Evolutionary conservation across 345 rosid species (phyloP).

Genomic region (Lepidium africanum): DNA sequence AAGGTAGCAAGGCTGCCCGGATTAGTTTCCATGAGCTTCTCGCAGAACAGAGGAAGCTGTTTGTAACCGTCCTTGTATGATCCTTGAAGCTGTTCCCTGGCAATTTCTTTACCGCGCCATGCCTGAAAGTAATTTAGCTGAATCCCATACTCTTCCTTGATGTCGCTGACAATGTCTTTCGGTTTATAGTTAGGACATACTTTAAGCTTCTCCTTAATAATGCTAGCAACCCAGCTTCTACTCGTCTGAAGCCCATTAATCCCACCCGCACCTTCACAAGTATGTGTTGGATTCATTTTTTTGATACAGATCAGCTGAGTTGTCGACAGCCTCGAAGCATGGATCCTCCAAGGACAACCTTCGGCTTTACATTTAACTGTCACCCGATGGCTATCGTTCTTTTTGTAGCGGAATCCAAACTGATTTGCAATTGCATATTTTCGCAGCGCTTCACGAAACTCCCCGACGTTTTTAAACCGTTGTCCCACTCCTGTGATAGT

Average conservation of each 20-base stretch:
- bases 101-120: slow-evolving; percentile 96
- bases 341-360: slow-evolving; percentile 96
- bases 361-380: slow-evolving; percentile 95
- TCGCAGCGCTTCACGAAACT: slow-evolving; percentile 78
- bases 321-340: slow-evolving; percentile 84
- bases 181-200: slow-evolving; percentile 81
- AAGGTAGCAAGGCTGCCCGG: slow-evolving; percentile 81
- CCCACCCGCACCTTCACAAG: slow-evolving; percentile 72
- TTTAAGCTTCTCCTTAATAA: slow-evolving; percentile 83
- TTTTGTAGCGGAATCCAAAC: slow-evolving; percentile 85
- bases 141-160: slow-evolving; percentile 82
- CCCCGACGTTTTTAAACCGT: slow-evolving; percentile 68
- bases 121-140: slow-evolving; percentile 90
- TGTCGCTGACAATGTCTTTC: slow-evolving; percentile 82
- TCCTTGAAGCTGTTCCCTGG: slow-evolving; percentile 94
- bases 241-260: slow-evolving; percentile 80
- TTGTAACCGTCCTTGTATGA: slow-evolving; percentile 87
- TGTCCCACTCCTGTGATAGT: slow-evolving; percentile 91
- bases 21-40: slow-evolving; percentile 77
- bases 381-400: slow-evolving; percentile 93
- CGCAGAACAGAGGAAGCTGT: slow-evolving; percentile 68
- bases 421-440: slow-evolving; percentile 92
- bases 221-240: slow-evolving; percentile 93
- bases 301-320: slow-evolving; percentile 87
- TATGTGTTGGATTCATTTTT: slow-evolving; percentile 80